These are phyloP conservation scores for Daldinia childiae DNA, from an alignment of 495 filamentous ascomycete genomes.

Conservation along the genomic window DNA sequence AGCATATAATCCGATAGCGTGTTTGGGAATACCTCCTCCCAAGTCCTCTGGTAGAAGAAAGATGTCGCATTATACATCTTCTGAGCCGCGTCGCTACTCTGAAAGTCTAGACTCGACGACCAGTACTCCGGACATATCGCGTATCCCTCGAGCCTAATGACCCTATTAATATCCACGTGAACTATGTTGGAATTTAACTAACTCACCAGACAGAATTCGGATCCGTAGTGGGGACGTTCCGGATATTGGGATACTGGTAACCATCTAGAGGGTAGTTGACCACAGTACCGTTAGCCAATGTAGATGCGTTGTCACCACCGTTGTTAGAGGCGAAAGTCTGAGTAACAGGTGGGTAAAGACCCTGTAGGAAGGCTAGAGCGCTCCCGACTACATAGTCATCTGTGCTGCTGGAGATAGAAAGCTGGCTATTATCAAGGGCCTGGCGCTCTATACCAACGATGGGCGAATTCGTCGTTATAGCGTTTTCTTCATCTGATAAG, in stretches of 20 bases:
- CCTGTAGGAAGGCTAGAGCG: slow-evolving; percentile 55
- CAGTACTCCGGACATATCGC: slow-evolving; percentile 44
- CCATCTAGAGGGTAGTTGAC: slow-evolving; percentile 52
- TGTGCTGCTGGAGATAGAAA: slow-evolving; percentile 47
- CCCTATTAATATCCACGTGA: neutral
- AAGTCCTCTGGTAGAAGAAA: slow-evolving; percentile 50
- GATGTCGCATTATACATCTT: slow-evolving; percentile 43
- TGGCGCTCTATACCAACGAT: slow-evolving; percentile 49
- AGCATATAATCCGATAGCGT: slow-evolving; percentile 40
- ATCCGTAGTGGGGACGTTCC: slow-evolving; percentile 44
- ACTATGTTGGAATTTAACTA: neutral
- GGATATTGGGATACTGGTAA: slow-evolving; percentile 56
- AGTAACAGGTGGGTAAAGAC: slow-evolving; percentile 53
- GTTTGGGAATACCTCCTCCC: slow-evolving; percentile 43
- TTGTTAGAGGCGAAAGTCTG: slow-evolving; percentile 39
- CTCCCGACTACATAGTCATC: slow-evolving; percentile 47
- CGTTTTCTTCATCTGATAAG: slow-evolving; percentile 33
- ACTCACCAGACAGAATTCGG: slow-evolving; percentile 51
- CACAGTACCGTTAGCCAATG: slow-evolving; percentile 43
- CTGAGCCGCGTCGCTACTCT: slow-evolving; percentile 28
- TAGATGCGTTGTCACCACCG: slow-evolving; percentile 46
- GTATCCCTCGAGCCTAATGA: slow-evolving; percentile 48
- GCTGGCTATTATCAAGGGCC: slow-evolving; percentile 52
- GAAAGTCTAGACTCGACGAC: slow-evolving; percentile 40
- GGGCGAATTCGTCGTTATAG: slow-evolving; percentile 39